phyloP scores from a whole-genome alignment of 345 rosid genomes.

The Salix purpurea region DNA sequence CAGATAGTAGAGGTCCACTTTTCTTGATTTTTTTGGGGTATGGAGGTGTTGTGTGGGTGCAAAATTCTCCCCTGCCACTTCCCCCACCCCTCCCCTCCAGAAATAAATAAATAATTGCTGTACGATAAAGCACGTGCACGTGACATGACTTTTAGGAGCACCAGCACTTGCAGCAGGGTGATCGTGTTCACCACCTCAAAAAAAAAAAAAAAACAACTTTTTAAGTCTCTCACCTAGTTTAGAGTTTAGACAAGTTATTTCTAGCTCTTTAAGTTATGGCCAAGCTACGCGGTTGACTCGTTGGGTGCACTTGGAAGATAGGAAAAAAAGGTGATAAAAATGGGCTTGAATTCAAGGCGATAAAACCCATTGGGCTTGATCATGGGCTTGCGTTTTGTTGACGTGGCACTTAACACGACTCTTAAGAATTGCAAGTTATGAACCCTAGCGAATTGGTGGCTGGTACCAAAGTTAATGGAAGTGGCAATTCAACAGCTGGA shows the following conservation, averaged over 20 bases:
- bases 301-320: background rate
- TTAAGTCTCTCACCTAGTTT: too few species aligned
- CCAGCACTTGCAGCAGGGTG: background rate
- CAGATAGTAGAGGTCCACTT: background rate
- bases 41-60: background rate
- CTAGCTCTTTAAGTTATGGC: background rate
- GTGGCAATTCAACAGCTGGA: background rate
- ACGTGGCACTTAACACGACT: background rate
- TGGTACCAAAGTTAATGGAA: background rate
- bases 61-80: background rate
- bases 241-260: too few species aligned
- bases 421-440: background rate
- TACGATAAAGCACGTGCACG: background rate
- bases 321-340: background rate
- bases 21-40: background rate
- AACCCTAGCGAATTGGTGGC: background rate
- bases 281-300: background rate
- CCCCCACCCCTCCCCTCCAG: background rate
- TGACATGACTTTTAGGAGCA: background rate
- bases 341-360: background rate
- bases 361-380: background rate
- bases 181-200: background rate
- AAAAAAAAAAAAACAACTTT: accelerated
- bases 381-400: background rate
- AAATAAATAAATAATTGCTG: background rate